phyloP scores from a whole-genome alignment of 2,329 filamentous ascomycete genomes.

The Fusarium verticillioides region DNA sequence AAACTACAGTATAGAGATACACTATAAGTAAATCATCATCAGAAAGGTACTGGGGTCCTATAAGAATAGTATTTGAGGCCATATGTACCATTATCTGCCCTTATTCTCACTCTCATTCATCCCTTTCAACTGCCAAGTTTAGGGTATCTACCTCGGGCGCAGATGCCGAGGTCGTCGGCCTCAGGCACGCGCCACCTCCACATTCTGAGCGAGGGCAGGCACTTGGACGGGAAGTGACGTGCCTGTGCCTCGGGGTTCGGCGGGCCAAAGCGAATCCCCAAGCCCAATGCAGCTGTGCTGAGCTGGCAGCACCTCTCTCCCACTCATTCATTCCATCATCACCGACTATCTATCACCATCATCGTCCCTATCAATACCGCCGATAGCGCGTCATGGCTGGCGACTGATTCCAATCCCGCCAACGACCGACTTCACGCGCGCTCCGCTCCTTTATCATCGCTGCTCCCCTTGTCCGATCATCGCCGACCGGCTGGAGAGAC shows the following conservation, averaged over 20 bases:
- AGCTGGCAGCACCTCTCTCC: conserved; percentile 4
- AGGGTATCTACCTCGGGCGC: conserved; percentile 30
- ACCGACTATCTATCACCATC: conserved; percentile 18
- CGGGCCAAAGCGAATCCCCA: conserved; percentile 2
- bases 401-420: conserved; percentile 17
- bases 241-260: conserved; percentile 36
- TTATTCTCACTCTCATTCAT: background rate
- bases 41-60: too few species aligned
- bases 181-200: conserved; percentile 42
- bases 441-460: conserved; percentile 20
- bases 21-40: too few species aligned
- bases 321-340: background rate
- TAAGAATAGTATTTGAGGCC: background rate
- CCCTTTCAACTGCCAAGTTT: conserved; percentile 6
- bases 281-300: conserved; percentile 9
- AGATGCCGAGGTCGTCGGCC: conserved; percentile 34
- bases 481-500: conserved; percentile 1
- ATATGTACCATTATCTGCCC: background rate
- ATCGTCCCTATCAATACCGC: conserved; percentile 14
- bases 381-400: conserved; percentile 33
- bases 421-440: conserved; percentile 23
- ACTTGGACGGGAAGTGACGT: conserved; percentile 34
- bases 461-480: conserved; percentile 3
- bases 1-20: accelerated
- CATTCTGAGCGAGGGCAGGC: conserved; percentile 4